phyloP scores from a whole-genome alignment of 2,329 filamentous ascomycete species.

The Diaporthe destruens region DNA sequence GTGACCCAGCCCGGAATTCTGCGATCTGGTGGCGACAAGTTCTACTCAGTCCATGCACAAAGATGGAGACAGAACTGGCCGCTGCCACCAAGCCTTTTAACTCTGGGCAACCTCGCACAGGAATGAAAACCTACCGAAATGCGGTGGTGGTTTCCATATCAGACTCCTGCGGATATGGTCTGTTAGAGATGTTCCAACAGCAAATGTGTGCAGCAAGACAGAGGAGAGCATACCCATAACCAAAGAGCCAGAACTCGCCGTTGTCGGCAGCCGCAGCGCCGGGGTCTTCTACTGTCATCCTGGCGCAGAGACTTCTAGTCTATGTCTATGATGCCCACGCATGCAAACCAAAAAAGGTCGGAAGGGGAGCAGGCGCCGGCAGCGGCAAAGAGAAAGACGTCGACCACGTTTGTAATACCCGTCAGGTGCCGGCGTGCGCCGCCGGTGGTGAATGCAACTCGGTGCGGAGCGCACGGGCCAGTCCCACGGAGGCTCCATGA shows the following conservation, averaged over 20 bases:
- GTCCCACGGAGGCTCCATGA: constrained; percentile 4
- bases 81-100: not conserved
- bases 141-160: constrained; percentile 98
- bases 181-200: not conserved
- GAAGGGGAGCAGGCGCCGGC: not conserved
- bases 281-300: constrained; percentile 54
- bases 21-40: constrained; percentile 68
- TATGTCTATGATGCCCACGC: not conserved
- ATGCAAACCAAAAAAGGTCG: not conserved
- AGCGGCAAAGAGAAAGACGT: not conserved
- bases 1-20: constrained; percentile 90
- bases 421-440: not conserved
- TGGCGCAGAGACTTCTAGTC: constrained; percentile 14
- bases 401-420: constrained; percentile 22
- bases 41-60: constrained; percentile 23
- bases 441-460: constrained; percentile 2
- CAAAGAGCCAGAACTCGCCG: constrained; percentile 93
- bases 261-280: constrained; percentile 48
- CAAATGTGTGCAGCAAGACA: constrained; percentile 1
- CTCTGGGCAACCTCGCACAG: constrained; percentile 25
- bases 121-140: constrained; percentile 76
- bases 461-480: constrained; percentile 26
- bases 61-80: not conserved
- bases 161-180: constrained; percentile 73
- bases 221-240: constrained; percentile 78